phyloP scores from a whole-genome alignment of 352 stramenopile genomes.

The Phytophthora hybrid region DNA sequence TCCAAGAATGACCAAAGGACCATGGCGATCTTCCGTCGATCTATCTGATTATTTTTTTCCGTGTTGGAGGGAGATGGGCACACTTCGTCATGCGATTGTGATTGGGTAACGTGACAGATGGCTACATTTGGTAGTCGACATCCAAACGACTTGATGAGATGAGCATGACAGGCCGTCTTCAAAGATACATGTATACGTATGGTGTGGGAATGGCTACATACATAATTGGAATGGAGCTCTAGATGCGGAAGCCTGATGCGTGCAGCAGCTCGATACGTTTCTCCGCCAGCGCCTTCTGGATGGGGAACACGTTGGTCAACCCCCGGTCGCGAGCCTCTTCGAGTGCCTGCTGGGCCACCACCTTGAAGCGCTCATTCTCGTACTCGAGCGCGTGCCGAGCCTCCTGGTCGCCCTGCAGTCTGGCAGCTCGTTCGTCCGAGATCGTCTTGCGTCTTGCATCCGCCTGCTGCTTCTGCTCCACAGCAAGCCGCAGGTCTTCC shows the following conservation, averaged over 20 bases:
- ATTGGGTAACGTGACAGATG: background rate
- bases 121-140: background rate
- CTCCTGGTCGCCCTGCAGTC: slow-evolving; percentile 44
- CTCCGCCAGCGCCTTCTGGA: slow-evolving; percentile 76
- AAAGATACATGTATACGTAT: background rate
- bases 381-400: slow-evolving; percentile 45
- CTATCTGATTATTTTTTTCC: slow-evolving; percentile 2
- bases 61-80: slow-evolving; percentile 1
- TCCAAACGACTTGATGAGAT: slow-evolving; percentile 8
- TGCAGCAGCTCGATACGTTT: slow-evolving; percentile 78
- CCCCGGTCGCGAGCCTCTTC: slow-evolving; percentile 67
- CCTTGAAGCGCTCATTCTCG: slow-evolving; percentile 71
- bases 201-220: background rate
- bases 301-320: slow-evolving; percentile 70
- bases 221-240: slow-evolving; percentile 18
- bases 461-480: slow-evolving; percentile 79
- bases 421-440: slow-evolving; percentile 48
- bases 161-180: background rate
- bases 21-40: background rate
- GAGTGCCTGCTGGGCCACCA: slow-evolving; percentile 60
- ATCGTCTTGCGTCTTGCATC: slow-evolving; percentile 67
- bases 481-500: slow-evolving; percentile 68
- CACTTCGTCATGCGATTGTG: slow-evolving; percentile 5
- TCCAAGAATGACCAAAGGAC: background rate
- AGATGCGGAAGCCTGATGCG: slow-evolving; percentile 78